Evolutionary conservation across 805 yeast species (phyloP).

Genomic region (Schizosaccharomyces pombe): DNA sequence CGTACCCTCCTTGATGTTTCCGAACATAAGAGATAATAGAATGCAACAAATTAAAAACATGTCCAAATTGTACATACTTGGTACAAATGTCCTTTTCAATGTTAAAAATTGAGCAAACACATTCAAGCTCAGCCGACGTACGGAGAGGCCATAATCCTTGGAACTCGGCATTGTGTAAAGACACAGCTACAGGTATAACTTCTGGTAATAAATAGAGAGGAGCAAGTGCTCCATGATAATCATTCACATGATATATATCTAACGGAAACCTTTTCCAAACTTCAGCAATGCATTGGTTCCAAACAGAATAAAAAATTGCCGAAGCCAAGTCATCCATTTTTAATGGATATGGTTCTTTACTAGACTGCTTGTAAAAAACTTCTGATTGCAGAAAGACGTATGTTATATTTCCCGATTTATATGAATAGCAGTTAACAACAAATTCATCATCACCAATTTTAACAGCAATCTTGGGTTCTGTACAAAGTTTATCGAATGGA

Average conservation of each 20-base stretch:
- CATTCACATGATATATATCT: constrained; percentile 2
- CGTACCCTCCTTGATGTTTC: constrained; percentile 2
- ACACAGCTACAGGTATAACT: constrained; percentile 1
- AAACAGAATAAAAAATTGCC: constrained; percentile 1
- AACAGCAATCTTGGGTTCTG: neutral
- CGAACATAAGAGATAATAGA: constrained; percentile 2
- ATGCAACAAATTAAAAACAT: constrained; percentile 4
- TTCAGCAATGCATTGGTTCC: constrained; percentile 5
- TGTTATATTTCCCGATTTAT: neutral
- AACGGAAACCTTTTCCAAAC: constrained; percentile 1
- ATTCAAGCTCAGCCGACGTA: neutral
- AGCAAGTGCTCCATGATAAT: constrained; percentile 5
- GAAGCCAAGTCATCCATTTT: constrained; percentile 2
- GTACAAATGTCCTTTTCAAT: neutral
- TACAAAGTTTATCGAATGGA: neutral
- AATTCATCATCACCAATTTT: neutral
- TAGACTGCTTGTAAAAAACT: neutral
- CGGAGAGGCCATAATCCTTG: constrained; percentile 5
- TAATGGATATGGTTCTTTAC: neutral
- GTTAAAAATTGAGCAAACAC: neutral
- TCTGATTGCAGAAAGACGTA: neutral
- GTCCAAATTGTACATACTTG: constrained; percentile 4
- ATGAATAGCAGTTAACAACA: neutral
- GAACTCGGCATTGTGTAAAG: constrained; percentile 5
- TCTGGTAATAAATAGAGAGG: constrained; percentile 4